Evolutionary conservation across 805 yeast genomes (phyloP).

Genomic region (Dipodascus albidus): DNA sequence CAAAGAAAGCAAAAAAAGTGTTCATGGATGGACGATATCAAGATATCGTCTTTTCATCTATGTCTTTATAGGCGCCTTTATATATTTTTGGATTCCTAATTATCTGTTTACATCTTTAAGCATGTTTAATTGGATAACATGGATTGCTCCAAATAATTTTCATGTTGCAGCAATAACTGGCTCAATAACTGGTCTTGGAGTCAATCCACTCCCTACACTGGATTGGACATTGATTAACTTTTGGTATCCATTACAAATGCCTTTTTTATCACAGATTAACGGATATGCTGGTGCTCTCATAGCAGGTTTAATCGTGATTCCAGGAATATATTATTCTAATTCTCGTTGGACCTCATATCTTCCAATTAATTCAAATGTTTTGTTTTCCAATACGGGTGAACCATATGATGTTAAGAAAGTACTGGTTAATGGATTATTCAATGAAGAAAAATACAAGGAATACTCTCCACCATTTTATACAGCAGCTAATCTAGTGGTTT

Average conservation of each 20-base stretch:
- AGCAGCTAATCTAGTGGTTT: slow-evolving; percentile 35
- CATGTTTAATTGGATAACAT: slow-evolving; percentile 46
- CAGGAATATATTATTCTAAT: slow-evolving; percentile 42
- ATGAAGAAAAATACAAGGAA: slow-evolving; percentile 35
- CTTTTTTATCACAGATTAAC: slow-evolving; percentile 41
- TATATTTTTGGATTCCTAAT: slow-evolving; percentile 51
- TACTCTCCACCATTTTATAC: slow-evolving; percentile 62
- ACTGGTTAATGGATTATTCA: slow-evolving; percentile 28
- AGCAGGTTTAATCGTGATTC: slow-evolving; percentile 35
- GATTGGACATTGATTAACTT: slow-evolving; percentile 29
- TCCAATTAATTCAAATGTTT: slow-evolving; percentile 45
- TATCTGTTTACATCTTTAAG: slow-evolving; percentile 47
- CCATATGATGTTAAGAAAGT: slow-evolving; percentile 38
- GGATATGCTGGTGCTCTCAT: slow-evolving; percentile 30
- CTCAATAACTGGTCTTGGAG: slow-evolving; percentile 25
- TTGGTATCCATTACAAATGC: slow-evolving; percentile 40
- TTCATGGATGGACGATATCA: slow-evolving; percentile 40
- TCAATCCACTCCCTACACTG: slow-evolving; percentile 34
- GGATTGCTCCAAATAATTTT: slow-evolving; percentile 45
- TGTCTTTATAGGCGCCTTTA: slow-evolving; percentile 30
- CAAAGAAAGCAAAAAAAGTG: slow-evolving; percentile 16
- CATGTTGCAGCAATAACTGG: slow-evolving; percentile 43
- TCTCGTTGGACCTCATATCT: slow-evolving; percentile 47
- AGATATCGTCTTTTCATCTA: slow-evolving; percentile 32
- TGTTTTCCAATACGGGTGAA: slow-evolving; percentile 43